These are phyloP conservation scores for Alloteropsis semialata DNA, from an alignment of 176 grass and related monocot genomes.

Conservation along the genomic window DNA sequence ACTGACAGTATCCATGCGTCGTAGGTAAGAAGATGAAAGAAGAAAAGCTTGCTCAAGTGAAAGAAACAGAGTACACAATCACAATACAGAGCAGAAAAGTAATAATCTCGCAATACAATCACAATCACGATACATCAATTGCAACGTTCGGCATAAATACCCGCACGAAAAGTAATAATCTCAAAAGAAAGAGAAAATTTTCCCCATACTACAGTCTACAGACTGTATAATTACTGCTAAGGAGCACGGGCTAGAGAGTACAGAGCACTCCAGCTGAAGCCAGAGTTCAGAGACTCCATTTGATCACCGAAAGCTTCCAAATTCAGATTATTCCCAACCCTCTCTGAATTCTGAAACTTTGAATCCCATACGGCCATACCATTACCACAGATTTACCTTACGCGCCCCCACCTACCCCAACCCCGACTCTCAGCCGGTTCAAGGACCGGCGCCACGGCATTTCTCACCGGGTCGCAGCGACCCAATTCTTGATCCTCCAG, in stretches of 20 bases:
- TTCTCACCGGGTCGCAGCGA: neutral
- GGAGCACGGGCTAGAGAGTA: neutral
- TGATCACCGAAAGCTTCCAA: neutral
- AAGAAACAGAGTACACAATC: neutral
- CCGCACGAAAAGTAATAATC: neutral
- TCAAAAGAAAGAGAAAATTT: neutral
- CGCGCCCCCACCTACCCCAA: neutral
- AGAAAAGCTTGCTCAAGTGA: neutral
- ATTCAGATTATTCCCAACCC: neutral
- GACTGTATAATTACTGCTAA: neutral
- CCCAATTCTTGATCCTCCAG: neutral
- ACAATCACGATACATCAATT: neutral
- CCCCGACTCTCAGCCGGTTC: neutral
- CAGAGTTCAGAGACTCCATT: neutral
- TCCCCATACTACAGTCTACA: neutral
- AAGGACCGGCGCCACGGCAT: neutral
- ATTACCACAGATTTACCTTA: neutral
- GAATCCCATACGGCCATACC: neutral
- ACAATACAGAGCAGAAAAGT: neutral
- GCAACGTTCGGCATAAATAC: neutral
- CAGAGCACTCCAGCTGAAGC: neutral
- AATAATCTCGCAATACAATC: too few relatives aligned
- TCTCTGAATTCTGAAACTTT: conserved; percentile 3
- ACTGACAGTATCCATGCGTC: too few relatives aligned
- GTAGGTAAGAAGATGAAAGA: neutral